phyloP scores from a whole-genome alignment of 805 yeast species.

The Yamadazyma philogaea region DNA sequence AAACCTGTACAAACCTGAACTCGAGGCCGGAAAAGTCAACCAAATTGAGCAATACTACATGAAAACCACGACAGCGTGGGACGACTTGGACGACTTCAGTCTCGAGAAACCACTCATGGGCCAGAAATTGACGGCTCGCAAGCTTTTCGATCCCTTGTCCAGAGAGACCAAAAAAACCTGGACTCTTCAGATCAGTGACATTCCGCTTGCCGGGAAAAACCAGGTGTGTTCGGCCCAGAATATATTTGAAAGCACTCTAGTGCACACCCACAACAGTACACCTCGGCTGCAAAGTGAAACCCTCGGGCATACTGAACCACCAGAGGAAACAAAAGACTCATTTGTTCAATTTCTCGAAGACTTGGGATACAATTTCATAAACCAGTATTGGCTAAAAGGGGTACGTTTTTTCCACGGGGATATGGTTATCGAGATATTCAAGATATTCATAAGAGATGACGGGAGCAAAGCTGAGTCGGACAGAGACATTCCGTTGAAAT shows the following conservation, averaged over 20 bases:
- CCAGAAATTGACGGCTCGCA: constrained; percentile 24
- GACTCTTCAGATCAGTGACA: constrained; percentile 66
- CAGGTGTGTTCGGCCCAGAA: constrained; percentile 60
- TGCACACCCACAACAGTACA: constrained; percentile 46
- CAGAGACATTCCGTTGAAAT: constrained; percentile 29
- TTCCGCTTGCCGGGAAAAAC: constrained; percentile 72
- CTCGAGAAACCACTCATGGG: constrained; percentile 24
- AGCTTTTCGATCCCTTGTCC: constrained; percentile 22
- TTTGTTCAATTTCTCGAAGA: constrained; percentile 49
- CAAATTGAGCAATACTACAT: constrained; percentile 56
- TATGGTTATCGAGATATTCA: constrained; percentile 57
- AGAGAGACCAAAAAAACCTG: constrained; percentile 36
- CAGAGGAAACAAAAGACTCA: constrained; percentile 26
- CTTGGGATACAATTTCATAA: constrained; percentile 67
- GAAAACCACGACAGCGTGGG: constrained; percentile 50
- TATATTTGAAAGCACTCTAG: constrained; percentile 57
- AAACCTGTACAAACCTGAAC: constrained; percentile 50
- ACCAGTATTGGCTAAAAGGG: constrained; percentile 62
- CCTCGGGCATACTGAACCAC: not conserved
- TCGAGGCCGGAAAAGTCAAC: constrained; percentile 53
- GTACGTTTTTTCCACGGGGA: constrained; percentile 58
- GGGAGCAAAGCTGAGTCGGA: constrained; percentile 18
- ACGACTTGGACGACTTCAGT: constrained; percentile 23
- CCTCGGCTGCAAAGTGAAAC: constrained; percentile 17
- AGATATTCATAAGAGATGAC: constrained; percentile 39